phyloP scores from a whole-genome alignment of 495 filamentous ascomycete genomes.

The Glonium stellatum region DNA sequence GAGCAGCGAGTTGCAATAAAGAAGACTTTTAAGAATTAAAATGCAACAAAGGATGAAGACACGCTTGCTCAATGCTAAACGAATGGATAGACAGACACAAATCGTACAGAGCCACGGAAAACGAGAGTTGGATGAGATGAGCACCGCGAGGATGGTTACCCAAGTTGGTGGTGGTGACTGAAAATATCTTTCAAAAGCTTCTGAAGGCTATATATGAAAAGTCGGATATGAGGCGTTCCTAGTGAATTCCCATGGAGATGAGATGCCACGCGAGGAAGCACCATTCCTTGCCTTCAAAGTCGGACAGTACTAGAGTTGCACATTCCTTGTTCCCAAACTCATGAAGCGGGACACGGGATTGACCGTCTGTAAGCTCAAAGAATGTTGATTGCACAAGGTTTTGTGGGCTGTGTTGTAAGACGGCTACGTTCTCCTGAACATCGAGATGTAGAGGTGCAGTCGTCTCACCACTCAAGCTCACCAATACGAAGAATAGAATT shows the following conservation, averaged over 20 bases:
- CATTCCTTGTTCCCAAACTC: constrained; percentile 13
- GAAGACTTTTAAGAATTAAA: not conserved
- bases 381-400: not conserved
- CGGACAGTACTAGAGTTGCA: constrained; percentile 16
- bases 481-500: too few species aligned
- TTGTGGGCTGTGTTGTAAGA: too few species aligned
- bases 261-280: constrained; percentile 20
- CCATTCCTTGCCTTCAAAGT: constrained; percentile 23
- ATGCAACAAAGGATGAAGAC: not conserved
- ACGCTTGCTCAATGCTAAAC: constrained; percentile 2
- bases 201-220: constrained; percentile 12
- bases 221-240: constrained; percentile 6
- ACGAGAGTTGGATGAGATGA: not conserved
- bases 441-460: not conserved
- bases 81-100: not conserved
- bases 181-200: not conserved
- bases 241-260: constrained; percentile 11
- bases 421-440: too few species aligned
- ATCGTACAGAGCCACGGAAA: not conserved
- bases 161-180: not conserved
- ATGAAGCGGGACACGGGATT: constrained; percentile 1
- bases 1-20: not conserved
- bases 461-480: too few species aligned
- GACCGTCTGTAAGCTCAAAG: not conserved
- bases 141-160: not conserved